Base-by-base conservation (phyloP, 2,329 filamentous ascomycete species). In the Ceratocystis cubensis region DNA sequence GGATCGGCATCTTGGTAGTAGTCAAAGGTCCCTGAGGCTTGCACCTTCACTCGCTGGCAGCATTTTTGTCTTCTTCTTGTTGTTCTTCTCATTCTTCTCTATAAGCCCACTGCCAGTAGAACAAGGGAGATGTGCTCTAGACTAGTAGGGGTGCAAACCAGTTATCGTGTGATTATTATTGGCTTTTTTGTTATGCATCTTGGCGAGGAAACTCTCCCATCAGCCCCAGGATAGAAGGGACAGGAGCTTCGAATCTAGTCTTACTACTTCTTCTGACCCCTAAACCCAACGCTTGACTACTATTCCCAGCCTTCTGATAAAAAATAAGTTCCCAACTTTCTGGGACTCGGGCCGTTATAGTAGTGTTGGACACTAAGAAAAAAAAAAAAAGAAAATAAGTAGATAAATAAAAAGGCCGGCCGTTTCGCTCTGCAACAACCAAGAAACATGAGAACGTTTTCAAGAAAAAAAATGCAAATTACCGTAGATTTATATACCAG, bases 291-390 rank as follows among this genome's bases (percentile, higher is more conserved):
- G 17, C 28, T 28, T 25, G 53, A n/a, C 15, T 6, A 33, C 30
- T 57, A 13, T 57, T 57, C 53, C 53, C 53, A 57, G 53, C 53
- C 53, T 57, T 57, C 53, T 57, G 48, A 53, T 53, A 53, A 50
- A 30, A 57, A 57, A 57, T 57, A 57, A 33, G 53, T n/a, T 57
- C 28, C 53, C 53, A 57, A 57, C 15, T 57, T 57, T 57, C 28
- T 57, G 25, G 53, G 6, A 57, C 53, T 57, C 53, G 53, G 53
- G 53, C 53, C 53, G 53, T 57, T 57, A 33, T 33, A 4, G 53
- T 57, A 57, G 53, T 57, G 53, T 28, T 33, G 17, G 53, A 57
- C 53, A 28, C 53, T 57, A 57, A 33, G 8, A 37, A 37, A 13
- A 37, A 37, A 37, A 37, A 3, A 57, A 57, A 20, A 20, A 0